Conservation (phyloP, 1,284 basidiomycete species). For the Sporisorium scitamineum region DNA sequence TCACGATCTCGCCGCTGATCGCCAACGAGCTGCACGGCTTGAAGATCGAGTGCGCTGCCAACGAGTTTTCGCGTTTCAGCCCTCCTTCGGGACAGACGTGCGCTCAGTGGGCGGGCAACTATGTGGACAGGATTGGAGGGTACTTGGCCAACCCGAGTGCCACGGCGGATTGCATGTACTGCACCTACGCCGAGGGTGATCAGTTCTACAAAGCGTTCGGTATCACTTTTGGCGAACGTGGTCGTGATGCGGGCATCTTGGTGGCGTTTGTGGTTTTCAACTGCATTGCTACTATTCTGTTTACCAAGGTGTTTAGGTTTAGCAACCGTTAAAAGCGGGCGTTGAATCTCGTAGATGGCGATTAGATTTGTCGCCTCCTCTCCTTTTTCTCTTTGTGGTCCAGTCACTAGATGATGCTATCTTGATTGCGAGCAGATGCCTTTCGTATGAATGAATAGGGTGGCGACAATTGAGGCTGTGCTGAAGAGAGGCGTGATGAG, state of each 20-base stretch:
- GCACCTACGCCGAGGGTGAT: conserved; percentile 78
- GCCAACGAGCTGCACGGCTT: conserved; percentile 84
- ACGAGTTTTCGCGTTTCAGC: conserved; percentile 76
- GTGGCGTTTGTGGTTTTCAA: conserved; percentile 58
- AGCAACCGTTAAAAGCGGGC: conserved; percentile 42
- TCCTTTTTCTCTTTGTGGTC: too few relatives aligned
- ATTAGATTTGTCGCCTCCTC: too few relatives aligned
- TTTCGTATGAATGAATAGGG: too few relatives aligned
- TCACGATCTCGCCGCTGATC: conserved; percentile 73
- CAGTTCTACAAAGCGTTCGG: conserved; percentile 79
- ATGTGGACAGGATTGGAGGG: conserved; percentile 76
- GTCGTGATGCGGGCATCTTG: conserved; percentile 57
- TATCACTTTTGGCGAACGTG: conserved; percentile 73
- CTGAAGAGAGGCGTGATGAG: too few relatives aligned
- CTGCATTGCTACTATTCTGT: conserved; percentile 37
- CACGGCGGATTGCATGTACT: conserved; percentile 78
- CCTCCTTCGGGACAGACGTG: conserved; percentile 84
- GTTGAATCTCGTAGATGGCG: background rate
- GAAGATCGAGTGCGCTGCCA: conserved; percentile 76
- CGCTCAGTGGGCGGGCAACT: conserved; percentile 70
- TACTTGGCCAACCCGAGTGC: conserved; percentile 82
- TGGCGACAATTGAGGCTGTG: too few relatives aligned
- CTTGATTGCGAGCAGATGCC: too few relatives aligned
- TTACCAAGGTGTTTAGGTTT: conserved; percentile 52
- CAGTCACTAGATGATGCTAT: too few relatives aligned